A percentile compares a stretch with the other conserved stretches of the same genome.
phyloP scores from a whole-genome alignment of 2,329 filamentous ascomycete species.

The Colletotrichum theobromicola region DNA sequence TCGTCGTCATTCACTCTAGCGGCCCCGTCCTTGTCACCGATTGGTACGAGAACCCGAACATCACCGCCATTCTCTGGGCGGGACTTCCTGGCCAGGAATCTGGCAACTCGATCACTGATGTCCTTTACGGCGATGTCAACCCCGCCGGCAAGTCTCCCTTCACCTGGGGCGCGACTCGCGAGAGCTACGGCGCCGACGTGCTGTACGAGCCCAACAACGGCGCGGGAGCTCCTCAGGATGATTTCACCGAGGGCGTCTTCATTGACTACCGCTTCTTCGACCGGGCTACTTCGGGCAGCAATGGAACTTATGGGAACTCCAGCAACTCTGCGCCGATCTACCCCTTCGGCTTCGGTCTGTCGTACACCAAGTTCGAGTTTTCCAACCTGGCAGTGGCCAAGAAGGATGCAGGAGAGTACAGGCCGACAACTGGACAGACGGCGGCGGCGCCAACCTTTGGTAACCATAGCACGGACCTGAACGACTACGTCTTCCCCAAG shows the following conservation, averaged over 20 bases:
- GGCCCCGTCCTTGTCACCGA: constrained; percentile 80
- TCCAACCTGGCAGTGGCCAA: constrained; percentile 67
- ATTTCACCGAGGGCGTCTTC: constrained; percentile 79
- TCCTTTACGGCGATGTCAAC: constrained; percentile 84
- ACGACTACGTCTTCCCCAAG: constrained; percentile 72
- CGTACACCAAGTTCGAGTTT: constrained; percentile 81
- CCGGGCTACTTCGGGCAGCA: constrained; percentile 44
- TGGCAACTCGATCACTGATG: constrained; percentile 78
- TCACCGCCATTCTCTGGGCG: constrained; percentile 85
- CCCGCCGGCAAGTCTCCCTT: constrained; percentile 80
- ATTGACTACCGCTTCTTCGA: constrained; percentile 86
- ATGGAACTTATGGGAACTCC: constrained; percentile 4
- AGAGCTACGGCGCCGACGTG: constrained; percentile 74
- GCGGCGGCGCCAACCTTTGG: constrained; percentile 68
- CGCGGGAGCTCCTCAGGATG: constrained; percentile 67
- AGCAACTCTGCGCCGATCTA: constrained; percentile 66
- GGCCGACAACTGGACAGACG: constrained; percentile 66
- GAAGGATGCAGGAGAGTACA: constrained; percentile 55
- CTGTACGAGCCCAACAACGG: constrained; percentile 74
- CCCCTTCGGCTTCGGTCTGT: constrained; percentile 82
- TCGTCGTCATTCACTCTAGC: constrained; percentile 87
- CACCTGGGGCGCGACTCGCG: constrained; percentile 73
- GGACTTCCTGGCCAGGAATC: constrained; percentile 84
- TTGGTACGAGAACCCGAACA: constrained; percentile 77
- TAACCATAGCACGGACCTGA: constrained; percentile 64